Base-by-base conservation (phyloP, 768 basidiomycete genomes). In the Bullera alba region DNA sequence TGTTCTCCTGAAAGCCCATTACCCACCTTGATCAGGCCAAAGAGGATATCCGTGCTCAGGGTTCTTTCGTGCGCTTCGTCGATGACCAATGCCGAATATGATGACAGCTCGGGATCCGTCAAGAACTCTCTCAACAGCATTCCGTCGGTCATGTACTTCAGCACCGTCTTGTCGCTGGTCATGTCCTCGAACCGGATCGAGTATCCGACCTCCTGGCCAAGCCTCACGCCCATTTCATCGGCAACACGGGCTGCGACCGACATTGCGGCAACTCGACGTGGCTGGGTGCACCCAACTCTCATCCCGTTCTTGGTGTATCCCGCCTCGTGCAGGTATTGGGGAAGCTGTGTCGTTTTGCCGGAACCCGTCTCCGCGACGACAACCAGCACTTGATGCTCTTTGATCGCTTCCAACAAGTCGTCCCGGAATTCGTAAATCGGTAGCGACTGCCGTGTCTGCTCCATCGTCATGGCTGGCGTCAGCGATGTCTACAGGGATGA, bases 71-170 rank as follows among this genome's bases (percentile, higher is more conserved):
- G 95, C 6, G 95, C 95, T 73, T 99, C 95, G 71, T 99, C 95
- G 63, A 99, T 97, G 63, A 99, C 91, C 63, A 99, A 76, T 26
- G 85, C 88, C 41, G 90, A 84, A 70, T 97, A 99, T 3, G 88
- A 88, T 14, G 89, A 93, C 47, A 99, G 74, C 75, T 92, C 89
- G 0, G 95, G 95, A 72, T 99, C 95, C 8, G 95, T 97, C 65
- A 99, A 75, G 74, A 97, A 97, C 73, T 97, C 91, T 65, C 95
- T 81, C 38, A 97, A 76, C 23, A 99, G 78, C 95, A 99, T 97
- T 28, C 95, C 95, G 67, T 99, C 95, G 37, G 95, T 99, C 95
- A 99, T 95, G 75, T 99, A 99, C 75, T 99, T 97, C 66, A 99
- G 78, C 37, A 92, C 85, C 3, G 95, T 99, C 77, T 95, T 96